Evolutionary conservation across 73 alveolate species (phyloP).

Genomic region (Tetrahymena elliotti): DNA sequence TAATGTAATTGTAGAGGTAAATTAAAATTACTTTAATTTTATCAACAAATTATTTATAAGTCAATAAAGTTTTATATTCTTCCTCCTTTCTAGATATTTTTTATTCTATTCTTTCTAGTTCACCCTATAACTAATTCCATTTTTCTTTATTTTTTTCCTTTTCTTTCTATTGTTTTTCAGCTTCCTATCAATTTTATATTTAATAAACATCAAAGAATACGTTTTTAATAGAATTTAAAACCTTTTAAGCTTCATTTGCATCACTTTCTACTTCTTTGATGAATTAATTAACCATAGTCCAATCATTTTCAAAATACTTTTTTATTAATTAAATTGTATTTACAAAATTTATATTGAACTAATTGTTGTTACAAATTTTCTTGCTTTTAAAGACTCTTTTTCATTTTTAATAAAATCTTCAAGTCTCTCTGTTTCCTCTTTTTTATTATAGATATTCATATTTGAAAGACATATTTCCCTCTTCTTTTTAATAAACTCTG

Average conservation of each 20-base stretch:
- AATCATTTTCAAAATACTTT: conserved; percentile 31
- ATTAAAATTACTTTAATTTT: not conserved
- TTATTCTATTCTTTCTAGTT: not conserved
- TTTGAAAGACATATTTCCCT: conserved; percentile 33
- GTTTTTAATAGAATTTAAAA: not conserved
- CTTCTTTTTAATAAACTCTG: conserved; percentile 26
- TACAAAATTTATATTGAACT: not conserved
- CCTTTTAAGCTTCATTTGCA: conserved; percentile 15
- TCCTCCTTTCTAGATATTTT: not conserved
- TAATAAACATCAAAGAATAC: not conserved
- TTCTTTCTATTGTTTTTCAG: not conserved
- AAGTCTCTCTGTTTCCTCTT: conserved; percentile 21
- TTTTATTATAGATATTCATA: conserved; percentile 18
- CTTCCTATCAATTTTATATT: not conserved
- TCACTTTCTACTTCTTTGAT: conserved; percentile 20
- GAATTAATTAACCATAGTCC: conserved; percentile 22
- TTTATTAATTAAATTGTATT: not conserved
- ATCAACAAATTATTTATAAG: not conserved
- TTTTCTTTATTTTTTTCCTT: not conserved
- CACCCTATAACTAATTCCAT: not conserved
- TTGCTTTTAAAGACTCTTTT: conserved; percentile 31
- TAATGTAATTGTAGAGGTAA: not conserved
- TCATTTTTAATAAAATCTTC: conserved; percentile 34
- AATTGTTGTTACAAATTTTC: not conserved
- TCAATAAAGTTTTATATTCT: not conserved